Conservation (phyloP, 2,329 filamentous ascomycete species). For the Fusarium camptoceras region DNA sequence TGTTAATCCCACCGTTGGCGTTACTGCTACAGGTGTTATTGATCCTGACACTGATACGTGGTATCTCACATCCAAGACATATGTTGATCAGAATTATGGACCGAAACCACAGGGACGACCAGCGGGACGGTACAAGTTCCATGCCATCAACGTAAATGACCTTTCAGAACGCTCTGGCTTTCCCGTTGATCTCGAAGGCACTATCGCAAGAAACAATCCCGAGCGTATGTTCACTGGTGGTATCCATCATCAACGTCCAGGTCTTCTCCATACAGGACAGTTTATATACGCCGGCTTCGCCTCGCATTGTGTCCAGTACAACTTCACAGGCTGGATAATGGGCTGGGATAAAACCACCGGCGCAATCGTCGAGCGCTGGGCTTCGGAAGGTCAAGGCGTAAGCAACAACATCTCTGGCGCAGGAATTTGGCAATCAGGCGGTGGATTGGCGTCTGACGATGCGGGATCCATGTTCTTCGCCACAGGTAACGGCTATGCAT, state of each 20-base stretch:
- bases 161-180: conserved; percentile 56
- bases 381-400: conserved; percentile 57
- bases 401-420: conserved; percentile 53
- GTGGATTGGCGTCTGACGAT: conserved; percentile 55
- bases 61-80: conserved; percentile 59
- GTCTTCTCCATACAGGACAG: conserved; percentile 58
- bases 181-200: conserved; percentile 61
- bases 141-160: conserved; percentile 55
- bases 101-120: conserved; percentile 50
- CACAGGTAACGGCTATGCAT: conserved; percentile 57
- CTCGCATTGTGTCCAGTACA: conserved; percentile 67
- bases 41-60: conserved; percentile 59
- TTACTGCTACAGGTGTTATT: conserved; percentile 60
- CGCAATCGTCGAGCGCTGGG: conserved; percentile 54
- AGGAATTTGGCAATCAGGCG: conserved; percentile 58
- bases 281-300: conserved; percentile 65
- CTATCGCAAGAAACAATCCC: conserved; percentile 59
- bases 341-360: conserved; percentile 59
- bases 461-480: conserved; percentile 55
- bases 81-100: conserved; percentile 49
- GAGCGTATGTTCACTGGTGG: conserved; percentile 64
- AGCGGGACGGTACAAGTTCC: conserved; percentile 53
- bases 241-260: conserved; percentile 63
- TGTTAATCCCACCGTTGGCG: conserved; percentile 60
- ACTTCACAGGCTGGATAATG: conserved; percentile 66